Percentiles rank a stretch among this genome's conserved stretches.
Conservation (phyloP, 331 rosid genomes). For the Pyrus hybrid region DNA sequence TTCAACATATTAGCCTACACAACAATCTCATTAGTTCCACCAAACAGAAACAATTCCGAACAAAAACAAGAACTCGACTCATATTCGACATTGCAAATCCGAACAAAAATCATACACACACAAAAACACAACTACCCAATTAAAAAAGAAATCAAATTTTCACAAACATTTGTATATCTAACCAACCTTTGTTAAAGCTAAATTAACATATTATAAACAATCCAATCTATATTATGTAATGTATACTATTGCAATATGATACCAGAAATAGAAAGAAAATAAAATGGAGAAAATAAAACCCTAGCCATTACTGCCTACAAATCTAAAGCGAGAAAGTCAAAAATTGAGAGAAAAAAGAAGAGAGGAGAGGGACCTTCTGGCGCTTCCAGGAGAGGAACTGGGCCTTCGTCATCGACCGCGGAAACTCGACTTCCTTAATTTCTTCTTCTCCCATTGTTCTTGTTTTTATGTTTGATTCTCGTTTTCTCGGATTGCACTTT, state of each 20-base stretch:
- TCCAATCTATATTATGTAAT: neutral
- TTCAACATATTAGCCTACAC: neutral
- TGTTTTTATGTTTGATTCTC: neutral
- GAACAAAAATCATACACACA: neutral
- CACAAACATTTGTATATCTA: neutral
- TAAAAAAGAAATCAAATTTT: neutral
- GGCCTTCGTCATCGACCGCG: slow-evolving; percentile 36
- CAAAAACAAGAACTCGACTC: neutral
- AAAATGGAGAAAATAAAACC: neutral
- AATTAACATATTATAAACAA: neutral
- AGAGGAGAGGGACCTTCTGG: slow-evolving; percentile 29
- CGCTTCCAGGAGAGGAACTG: slow-evolving; percentile 68
- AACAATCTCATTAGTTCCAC: neutral
- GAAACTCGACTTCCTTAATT: slow-evolving; percentile 24
- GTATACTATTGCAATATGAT: neutral
- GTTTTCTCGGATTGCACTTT: neutral
- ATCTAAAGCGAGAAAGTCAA: neutral
- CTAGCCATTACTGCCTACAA: slow-evolving; percentile 2
- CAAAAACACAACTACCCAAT: neutral
- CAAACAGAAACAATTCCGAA: neutral
- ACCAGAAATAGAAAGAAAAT: neutral
- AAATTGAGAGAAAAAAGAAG: neutral
- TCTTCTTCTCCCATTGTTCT: slow-evolving; percentile 46
- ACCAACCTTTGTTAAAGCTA: neutral
- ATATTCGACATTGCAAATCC: neutral